A percentile compares a stretch with the other conserved stretches of the same genome.
Evolutionary conservation across 192 early-diverging fungal genomes (phyloP).

Genomic region (Funneliformis geosporum): DNA sequence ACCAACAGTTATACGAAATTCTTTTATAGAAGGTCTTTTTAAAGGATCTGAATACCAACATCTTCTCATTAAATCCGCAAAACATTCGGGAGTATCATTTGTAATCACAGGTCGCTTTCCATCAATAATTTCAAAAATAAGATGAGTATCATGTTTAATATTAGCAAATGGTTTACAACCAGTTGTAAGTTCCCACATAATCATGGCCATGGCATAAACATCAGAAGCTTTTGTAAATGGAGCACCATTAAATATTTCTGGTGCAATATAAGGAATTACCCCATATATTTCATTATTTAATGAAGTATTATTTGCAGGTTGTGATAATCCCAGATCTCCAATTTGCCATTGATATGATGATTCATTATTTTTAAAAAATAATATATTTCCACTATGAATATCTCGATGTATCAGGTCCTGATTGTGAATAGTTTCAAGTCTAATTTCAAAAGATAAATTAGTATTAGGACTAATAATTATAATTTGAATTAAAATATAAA

Average conservation of each 20-base stretch:
- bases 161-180: background rate
- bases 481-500: too few species aligned
- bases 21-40: background rate
- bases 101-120: background rate
- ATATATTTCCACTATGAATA: slow-evolving; percentile 17
- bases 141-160: background rate
- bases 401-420: background rate
- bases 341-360: background rate
- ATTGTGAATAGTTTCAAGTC: background rate
- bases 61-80: background rate
- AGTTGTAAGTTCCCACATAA: background rate
- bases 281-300: background rate
- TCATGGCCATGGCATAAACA: background rate
- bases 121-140: background rate
- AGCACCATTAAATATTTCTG: background rate
- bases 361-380: background rate
- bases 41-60: background rate
- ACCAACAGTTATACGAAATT: background rate
- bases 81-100: background rate
- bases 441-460: background rate
- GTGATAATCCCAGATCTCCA: background rate
- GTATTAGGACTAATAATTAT: too few species aligned
- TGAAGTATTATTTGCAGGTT: background rate
- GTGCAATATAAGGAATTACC: background rate
- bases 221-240: background rate